Conservation (phyloP, 257 asterid species). For the Galeopsis tetrahit region DNA sequence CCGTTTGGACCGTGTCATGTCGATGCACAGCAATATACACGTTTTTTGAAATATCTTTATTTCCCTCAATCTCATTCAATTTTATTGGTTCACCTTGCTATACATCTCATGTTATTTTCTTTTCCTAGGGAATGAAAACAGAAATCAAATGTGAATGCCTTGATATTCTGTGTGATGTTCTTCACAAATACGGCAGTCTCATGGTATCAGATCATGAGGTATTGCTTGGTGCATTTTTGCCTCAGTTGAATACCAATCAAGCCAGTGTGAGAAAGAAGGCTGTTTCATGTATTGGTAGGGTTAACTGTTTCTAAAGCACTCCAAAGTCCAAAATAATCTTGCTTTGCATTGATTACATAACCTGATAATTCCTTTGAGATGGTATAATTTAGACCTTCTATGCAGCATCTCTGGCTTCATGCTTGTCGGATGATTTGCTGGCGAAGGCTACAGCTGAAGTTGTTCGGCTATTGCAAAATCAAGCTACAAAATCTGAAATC, state of each 20-base stretch:
- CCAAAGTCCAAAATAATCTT: background rate
- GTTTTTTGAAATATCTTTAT: background rate
- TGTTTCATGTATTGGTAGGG: conserved; percentile 92
- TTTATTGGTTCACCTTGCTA: conserved; percentile 11
- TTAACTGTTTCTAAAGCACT: conserved; percentile 24
- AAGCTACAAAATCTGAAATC: conserved; percentile 73
- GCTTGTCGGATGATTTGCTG: conserved; percentile 96
- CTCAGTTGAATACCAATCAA: conserved; percentile 86
- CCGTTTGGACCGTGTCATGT: background rate
- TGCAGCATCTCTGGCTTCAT: conserved; percentile 94
- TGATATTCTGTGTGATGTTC: conserved; percentile 92
- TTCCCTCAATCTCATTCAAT: background rate
- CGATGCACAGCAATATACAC: background rate
- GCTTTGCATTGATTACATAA: conserved; percentile 21
- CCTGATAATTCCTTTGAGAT: conserved; percentile 23
- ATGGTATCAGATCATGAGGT: conserved; percentile 84
- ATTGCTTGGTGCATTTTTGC: conserved; percentile 75
- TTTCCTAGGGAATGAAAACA: conserved; percentile 73
- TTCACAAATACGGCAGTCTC: conserved; percentile 93
- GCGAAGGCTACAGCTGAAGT: conserved; percentile 90
- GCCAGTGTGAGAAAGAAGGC: conserved; percentile 97
- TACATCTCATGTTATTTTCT: conserved; percentile 19
- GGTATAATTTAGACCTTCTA: conserved; percentile 32
- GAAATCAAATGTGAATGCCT: conserved; percentile 98
- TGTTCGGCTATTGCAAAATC: conserved; percentile 68